Base-by-base conservation (phyloP, 2,329 filamentous ascomycete genomes). In the Mycogone perniciosa region DNA sequence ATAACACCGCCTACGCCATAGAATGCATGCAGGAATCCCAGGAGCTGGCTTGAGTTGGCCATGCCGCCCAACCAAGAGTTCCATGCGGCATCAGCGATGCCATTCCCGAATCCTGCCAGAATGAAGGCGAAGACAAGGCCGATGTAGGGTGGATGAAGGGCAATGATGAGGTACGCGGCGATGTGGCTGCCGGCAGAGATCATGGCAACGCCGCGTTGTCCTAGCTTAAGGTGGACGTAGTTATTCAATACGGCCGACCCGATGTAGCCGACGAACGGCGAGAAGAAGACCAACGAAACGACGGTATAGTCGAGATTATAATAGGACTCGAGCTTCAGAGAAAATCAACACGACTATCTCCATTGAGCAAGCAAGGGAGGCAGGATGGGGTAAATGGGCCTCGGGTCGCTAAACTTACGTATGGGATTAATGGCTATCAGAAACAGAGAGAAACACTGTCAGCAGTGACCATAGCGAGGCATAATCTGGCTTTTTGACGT, bases 1-100 rank as follows among this genome's bases (percentile, higher is more conserved):
- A 89, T 67, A 0, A 85, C 81, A 1, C 83, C 86, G 0, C 87
- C 86, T 0, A 81, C 57, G 0, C 84, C 85, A 59, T 89, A 90
- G 46, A 79, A 79, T 0, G 78, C 83, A 58, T 89, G 85, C 27
- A 89, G 67, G 48, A 88, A 74, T 0, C 85, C 85, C 0, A 88
- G 72, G 1, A 89, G 64, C 61, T 89, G 81, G 57, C 89, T 89
- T 1, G 85, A 79, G 49, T 79, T 46, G 2, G 48, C 48, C 31
- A 53, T 50, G 57, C 82, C 83, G 0, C 86, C 86, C 10, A 77
- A 64, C 69, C 71, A 79, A 0, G 75, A 74, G 59, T 78, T 77
- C 75, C 76, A 81, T 1, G 69, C 76, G 6, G 72, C 76, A 53
- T 79, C 83, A 9, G 76, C 72, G 0, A 88, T 66, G 0, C 86